Base-by-base conservation (phyloP, 352 stramenopile genomes). In the Globisporangium nunn region DNA sequence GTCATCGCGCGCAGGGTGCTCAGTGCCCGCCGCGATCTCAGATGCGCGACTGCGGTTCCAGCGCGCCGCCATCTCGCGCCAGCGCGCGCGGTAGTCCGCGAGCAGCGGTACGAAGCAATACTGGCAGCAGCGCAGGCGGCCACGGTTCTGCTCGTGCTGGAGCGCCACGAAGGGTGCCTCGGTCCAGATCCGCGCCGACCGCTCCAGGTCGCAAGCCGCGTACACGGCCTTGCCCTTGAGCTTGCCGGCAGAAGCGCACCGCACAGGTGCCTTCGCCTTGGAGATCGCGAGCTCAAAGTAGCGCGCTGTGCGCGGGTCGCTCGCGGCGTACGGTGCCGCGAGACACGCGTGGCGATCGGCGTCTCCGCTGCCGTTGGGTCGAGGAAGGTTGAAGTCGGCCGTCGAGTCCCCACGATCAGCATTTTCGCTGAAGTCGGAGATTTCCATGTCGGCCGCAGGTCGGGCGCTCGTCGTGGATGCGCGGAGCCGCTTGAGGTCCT, bases 191-290 rank as follows among this genome's bases (percentile, higher is more conserved):
- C 64, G 59, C 6, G 64, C 70, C 29, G 70, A 57, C 46, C 70
- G 72, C 18, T 70, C 63, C 18, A 91, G 52, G n/a, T 81, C 69
- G 37, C 43, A 43, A 41, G 81, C 68, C 8, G 78, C 76, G 67
- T 84, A 88, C 57, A 88, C 86, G 45, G 81, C 78, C 41, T 91
- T 91, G 53, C 81, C 81, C 53, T 88, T 91, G 50, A 81, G 57
- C 23, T 70, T 68, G 7, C 79, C 78, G 7, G 77, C 77, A 39
- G 71, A 78, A 1, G 71, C 75, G 33, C 70, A 88, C 7, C 83
- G 63, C 12, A 90, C 80, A 0, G 80, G 80, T 1, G 80, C 80
- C 6, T 83, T 77, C 28, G 67, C 67, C 44, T 85, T 81, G 31
- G 69, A 80, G 54, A 90, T 88, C 43, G 77, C 65, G 28, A 84